phyloP scores from a whole-genome alignment of 2,329 filamentous ascomycete species.

The Pseudogymnoascus sp. region DNA sequence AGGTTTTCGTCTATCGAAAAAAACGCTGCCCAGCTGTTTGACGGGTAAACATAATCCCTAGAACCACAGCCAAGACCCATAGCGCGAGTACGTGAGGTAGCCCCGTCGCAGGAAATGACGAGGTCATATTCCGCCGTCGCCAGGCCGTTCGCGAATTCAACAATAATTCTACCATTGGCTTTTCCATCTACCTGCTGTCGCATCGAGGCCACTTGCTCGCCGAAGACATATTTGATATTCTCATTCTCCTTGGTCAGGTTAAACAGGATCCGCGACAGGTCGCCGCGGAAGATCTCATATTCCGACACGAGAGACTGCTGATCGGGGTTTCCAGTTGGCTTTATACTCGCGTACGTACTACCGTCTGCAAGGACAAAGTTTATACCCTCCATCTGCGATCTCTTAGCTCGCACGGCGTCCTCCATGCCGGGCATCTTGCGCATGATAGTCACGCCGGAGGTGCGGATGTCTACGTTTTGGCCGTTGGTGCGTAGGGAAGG shows the following conservation, averaged over 20 bases:
- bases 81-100: conserved; percentile 38
- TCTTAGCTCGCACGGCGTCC: conserved; percentile 28
- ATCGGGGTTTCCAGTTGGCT: conserved; percentile 29
- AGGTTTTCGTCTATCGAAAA: conserved; percentile 34
- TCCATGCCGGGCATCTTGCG: conserved; percentile 34
- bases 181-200: conserved; percentile 25
- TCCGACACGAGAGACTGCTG: conserved; percentile 33
- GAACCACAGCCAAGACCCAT: conserved; percentile 34
- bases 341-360: conserved; percentile 30
- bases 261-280: conserved; percentile 34
- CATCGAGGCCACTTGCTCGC: conserved; percentile 32
- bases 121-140: conserved; percentile 36
- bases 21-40: conserved; percentile 35
- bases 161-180: conserved; percentile 20
- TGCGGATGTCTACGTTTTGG: conserved; percentile 28
- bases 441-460: conserved; percentile 31
- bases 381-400: conserved; percentile 36
- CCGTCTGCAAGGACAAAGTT: conserved; percentile 33
- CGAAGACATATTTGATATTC: conserved; percentile 22
- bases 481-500: conserved; percentile 37
- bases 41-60: conserved; percentile 30
- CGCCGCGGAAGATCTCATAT: conserved; percentile 35
- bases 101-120: conserved; percentile 40
- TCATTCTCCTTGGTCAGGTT: conserved; percentile 31
- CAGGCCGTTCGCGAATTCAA: conserved; percentile 34